Evolutionary conservation across 768 basidiomycete genomes (phyloP), one percentile per base, ranked within the genome.

Genomic region (Holtermanniella nyarrowii): DNA sequence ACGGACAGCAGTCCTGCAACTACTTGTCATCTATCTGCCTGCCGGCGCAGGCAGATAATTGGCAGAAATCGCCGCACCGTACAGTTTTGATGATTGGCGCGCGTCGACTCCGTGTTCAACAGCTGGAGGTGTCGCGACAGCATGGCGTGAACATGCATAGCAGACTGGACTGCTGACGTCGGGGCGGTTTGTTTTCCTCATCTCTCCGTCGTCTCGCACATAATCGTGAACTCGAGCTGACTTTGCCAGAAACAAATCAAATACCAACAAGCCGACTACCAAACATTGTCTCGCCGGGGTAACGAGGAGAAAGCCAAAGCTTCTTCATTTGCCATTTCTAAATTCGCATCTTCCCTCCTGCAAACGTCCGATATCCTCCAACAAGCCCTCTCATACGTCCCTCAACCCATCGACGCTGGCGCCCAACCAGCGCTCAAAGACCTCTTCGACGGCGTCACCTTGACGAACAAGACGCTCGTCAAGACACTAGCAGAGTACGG

Each of bases 181-280:
- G n/a, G n/a, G n/a, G n/a, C n/a, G n/a, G n/a, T n/a, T n/a, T n/a
- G n/a, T n/a, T n/a, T n/a, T n/a, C n/a, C n/a, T n/a, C n/a, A n/a
- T n/a, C n/a, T n/a, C n/a, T n/a, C n/a, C n/a, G n/a, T n/a, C n/a
- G n/a, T n/a, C n/a, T n/a, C n/a, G n/a, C n/a, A n/a, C n/a, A n/a
- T n/a, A 20, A 11, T 5, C 14, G 43, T 37, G 14, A 16, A 14
- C 31, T 5, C 11, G 25, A 7, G 3, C 40, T 26, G 37, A 46
- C 23, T 24, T 27, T 56, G 42, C 18, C 71, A 95, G 93, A 78
- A 82, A 69, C 86, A 89, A 57, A 77, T 95, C 61, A 83, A 85
- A 44, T 95, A 96, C 69, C 77, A 87, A 52, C 85, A 90, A 68
- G 95, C 95, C 62, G 95, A 99, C 75, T 90, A 89, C 73, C 75